Base-by-base conservation (phyloP, 192 early-diverging fungal species). In the Funneliformis geosporum region DNA sequence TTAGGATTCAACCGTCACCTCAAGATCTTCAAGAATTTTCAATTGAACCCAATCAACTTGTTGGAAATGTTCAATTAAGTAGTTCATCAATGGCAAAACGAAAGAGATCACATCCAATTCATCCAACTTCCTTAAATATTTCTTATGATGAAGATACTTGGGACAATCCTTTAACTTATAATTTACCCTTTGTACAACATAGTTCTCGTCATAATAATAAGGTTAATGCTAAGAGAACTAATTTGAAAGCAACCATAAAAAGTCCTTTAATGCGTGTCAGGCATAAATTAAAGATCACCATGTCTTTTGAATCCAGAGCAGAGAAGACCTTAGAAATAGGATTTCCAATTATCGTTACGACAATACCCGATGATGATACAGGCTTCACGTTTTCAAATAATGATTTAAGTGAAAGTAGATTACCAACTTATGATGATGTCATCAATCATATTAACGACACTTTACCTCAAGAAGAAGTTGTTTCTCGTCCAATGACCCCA, bases 351-450 rank as follows among this genome's bases (percentile, higher is more conserved):
- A 69, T 38, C 60, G 16, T 79, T 38, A 79, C 77, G 12, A 60
- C 65, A 14, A 60, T 79, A 42, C 77, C 77, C 11, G 68, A 55
- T 38, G 28, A 60, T 14, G 42, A 67, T 21, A 7, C 25, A 2
- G 33, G 25, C 43, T 64, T 16, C n/a, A 39, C 10, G 16, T 33
- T 33, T 33, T 14, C 40, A 39, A 27, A 33, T 27, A 25, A 23
- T 16, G 60, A 21, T 23, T 25, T 23, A 27, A n/a, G 16, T 33
- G 65, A 79, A 59, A 42, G 14, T 50, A 38, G 42, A 38, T 27
- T 79, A 38, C 77, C 77, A 16, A 23, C 77, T 44, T 79, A 79
- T 59, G 77, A 79, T 79, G 77, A 79, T 70, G 47, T 59, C 27
- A 39, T 79, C 16, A 44, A 74, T 14, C 25, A 74, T 69, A 33